phyloP scores from a whole-genome alignment of 306 rosid species.

The Alnus rubra region DNA sequence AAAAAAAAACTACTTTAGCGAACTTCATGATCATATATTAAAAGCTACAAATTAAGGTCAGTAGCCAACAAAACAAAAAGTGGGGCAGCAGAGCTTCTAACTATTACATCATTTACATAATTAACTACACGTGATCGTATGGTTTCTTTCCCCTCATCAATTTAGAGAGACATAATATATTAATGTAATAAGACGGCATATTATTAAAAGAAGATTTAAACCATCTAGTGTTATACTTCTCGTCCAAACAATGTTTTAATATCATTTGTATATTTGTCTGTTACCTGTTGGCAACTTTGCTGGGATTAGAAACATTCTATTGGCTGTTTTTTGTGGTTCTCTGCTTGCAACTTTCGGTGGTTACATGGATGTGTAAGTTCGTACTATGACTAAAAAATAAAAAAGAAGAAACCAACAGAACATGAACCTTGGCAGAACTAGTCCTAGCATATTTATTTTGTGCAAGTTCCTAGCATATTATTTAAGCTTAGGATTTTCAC shows the following conservation, averaged over 20 bases:
- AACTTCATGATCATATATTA: neutral
- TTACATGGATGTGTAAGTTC: too few relatives aligned
- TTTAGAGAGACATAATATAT: neutral
- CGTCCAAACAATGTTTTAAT: neutral
- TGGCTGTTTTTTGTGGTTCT: too few relatives aligned
- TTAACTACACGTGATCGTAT: neutral
- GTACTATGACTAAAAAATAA: too few relatives aligned
- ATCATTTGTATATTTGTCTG: conserved; percentile 19
- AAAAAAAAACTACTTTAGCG: neutral
- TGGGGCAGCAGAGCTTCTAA: neutral
- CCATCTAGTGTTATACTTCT: neutral
- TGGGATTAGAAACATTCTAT: too few relatives aligned
- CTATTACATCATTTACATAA: neutral
- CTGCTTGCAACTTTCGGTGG: too few relatives aligned
- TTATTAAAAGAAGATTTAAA: neutral
- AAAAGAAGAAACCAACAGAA: too few relatives aligned
- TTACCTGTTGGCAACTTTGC: neutral
- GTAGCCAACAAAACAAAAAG: neutral
- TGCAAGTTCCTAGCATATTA: too few relatives aligned
- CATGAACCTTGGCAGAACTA: too few relatives aligned
- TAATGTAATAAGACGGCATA: neutral
- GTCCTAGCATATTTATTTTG: too few relatives aligned
- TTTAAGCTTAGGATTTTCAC: too few relatives aligned
- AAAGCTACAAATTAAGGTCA: neutral
- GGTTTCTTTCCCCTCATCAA: neutral